Evolutionary conservation across 805 yeast genomes (phyloP).

Genomic region (Candida suzukii): DNA sequence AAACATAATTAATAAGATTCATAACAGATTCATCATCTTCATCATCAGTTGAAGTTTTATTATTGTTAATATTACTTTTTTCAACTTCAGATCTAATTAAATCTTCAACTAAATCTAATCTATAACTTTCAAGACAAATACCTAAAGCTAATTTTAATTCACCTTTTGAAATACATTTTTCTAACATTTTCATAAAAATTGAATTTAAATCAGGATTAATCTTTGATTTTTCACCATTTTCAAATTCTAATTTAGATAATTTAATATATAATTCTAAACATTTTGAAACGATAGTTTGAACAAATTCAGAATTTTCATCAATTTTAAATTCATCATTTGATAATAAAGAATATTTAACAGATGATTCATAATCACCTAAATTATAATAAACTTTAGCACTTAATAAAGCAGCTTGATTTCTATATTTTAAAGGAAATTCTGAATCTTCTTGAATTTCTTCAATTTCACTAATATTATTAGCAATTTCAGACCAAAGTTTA

Average conservation of each 20-base stretch:
- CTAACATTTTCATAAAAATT: constrained; percentile 82
- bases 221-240: constrained; percentile 20
- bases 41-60: constrained; percentile 34
- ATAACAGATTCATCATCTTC: constrained; percentile 46
- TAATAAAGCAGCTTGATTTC: constrained; percentile 82
- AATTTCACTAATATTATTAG: constrained; percentile 79
- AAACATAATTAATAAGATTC: constrained; percentile 61
- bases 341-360: constrained; percentile 81
- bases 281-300: constrained; percentile 89
- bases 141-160: constrained; percentile 84
- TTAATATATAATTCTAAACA: constrained; percentile 80
- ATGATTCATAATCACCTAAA: constrained; percentile 86
- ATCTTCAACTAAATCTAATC: constrained; percentile 70
- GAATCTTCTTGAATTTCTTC: constrained; percentile 89
- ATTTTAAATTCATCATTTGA: constrained; percentile 79
- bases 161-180: constrained; percentile 63
- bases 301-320: constrained; percentile 72
- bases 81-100: constrained; percentile 30
- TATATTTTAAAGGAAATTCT: constrained; percentile 49
- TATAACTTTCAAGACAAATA: constrained; percentile 79
- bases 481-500: constrained; percentile 95
- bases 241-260: constrained; percentile 43
- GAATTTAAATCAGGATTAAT: constrained; percentile 57
- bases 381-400: constrained; percentile 88
- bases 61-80: no score